Conservation (phyloP, 306 rosid genomes). For the Myrica gale region DNA sequence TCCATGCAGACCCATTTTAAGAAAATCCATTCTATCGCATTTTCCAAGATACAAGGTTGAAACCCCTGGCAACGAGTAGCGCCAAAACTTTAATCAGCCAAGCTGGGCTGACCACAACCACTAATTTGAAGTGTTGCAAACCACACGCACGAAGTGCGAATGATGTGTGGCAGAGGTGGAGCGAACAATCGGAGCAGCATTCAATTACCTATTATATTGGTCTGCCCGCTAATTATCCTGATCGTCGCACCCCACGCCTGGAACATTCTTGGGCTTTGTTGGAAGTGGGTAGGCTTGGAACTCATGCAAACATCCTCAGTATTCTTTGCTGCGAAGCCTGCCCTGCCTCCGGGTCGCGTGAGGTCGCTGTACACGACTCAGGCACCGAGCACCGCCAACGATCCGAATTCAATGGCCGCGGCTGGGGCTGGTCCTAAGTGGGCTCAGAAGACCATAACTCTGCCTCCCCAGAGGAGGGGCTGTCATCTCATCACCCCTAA, state of each 20-base stretch:
- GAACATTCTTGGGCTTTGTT: conserved; percentile 7
- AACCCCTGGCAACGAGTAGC: too few species aligned
- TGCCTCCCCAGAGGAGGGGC: conserved; percentile 75
- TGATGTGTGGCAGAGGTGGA: too few species aligned
- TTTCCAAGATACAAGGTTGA: too few species aligned
- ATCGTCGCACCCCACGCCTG: background rate
- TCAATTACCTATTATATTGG: background rate
- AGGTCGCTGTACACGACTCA: conserved; percentile 26
- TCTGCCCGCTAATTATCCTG: background rate
- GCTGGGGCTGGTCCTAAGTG: conserved; percentile 59
- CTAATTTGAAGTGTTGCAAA: too few species aligned
- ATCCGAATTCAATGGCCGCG: conserved; percentile 42
- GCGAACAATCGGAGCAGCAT: too few species aligned
- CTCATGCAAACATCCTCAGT: conserved; percentile 35
- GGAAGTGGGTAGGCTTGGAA: conserved; percentile 1
- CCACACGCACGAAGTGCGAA: too few species aligned
- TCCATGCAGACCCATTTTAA: too few species aligned
- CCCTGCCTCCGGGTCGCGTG: conserved; percentile 24
- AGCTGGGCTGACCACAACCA: too few species aligned
- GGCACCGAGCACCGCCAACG: conserved; percentile 22
- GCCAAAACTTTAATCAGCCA: too few species aligned
- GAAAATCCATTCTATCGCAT: too few species aligned
- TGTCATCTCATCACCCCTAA: conserved; percentile 89
- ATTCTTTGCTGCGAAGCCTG: conserved; percentile 24
- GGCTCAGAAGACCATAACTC: conserved; percentile 82